Conservation (phyloP, 371 early-diverging fungal genomes). For the Choanephora cucurbitarum region DNA sequence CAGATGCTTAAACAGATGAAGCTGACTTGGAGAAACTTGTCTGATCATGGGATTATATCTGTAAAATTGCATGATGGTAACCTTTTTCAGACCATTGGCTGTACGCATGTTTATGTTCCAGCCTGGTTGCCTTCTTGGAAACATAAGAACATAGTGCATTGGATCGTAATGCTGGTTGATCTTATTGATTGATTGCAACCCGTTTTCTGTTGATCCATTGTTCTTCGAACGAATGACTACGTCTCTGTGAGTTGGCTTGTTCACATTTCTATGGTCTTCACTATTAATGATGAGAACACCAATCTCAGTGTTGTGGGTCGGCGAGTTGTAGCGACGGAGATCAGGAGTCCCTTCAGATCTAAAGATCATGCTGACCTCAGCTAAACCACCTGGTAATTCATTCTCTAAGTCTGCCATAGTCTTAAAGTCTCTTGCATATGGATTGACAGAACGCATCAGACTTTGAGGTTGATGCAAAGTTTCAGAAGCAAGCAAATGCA, state of each 20-base stretch:
- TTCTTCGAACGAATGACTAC: background rate
- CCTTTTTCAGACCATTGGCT: background rate
- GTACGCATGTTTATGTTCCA: slow-evolving; percentile 1
- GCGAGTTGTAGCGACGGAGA: background rate
- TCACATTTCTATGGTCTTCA: background rate
- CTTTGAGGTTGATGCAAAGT: too few relatives aligned
- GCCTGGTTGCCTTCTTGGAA: background rate
- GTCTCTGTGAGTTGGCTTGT: background rate
- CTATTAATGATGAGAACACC: background rate
- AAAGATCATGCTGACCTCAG: background rate
- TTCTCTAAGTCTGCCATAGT: slow-evolving; percentile 5
- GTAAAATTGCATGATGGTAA: background rate
- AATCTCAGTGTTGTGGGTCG: background rate
- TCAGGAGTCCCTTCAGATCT: background rate
- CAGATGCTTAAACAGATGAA: background rate
- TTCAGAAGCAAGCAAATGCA: too few relatives aligned
- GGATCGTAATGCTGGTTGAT: background rate
- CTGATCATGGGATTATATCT: background rate
- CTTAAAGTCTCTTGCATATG: slow-evolving; percentile 11
- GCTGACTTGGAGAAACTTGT: background rate
- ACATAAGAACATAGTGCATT: background rate
- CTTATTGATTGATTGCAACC: background rate
- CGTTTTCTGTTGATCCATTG: background rate
- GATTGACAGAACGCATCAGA: slow-evolving; percentile 9
- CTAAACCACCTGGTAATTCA: background rate